phyloP scores from a whole-genome alignment of 257 asterid species.

The Solanum lignicaule region DNA sequence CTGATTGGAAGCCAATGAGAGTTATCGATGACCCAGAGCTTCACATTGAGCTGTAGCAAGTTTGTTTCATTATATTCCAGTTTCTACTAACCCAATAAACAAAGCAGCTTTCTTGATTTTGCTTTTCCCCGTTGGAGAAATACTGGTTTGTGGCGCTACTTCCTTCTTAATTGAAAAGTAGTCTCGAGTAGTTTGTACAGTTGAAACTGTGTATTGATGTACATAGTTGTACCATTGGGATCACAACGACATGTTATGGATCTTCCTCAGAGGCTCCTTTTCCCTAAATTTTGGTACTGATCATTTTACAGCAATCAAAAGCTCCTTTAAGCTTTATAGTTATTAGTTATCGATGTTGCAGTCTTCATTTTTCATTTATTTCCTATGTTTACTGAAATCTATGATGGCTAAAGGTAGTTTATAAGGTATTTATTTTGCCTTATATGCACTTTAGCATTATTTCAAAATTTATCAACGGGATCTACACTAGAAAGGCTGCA shows the following conservation, averaged over 20 bases:
- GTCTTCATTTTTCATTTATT: neutral
- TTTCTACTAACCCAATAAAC: neutral
- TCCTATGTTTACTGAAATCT: neutral
- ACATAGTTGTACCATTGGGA: neutral
- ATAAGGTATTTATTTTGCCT: neutral
- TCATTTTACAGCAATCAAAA: neutral
- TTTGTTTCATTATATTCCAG: neutral
- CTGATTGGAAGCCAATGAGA: conserved; percentile 69
- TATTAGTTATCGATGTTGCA: neutral
- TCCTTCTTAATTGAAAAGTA: neutral
- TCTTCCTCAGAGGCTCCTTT: neutral
- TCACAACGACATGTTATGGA: neutral
- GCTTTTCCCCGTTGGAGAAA: neutral
- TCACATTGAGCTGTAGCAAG: neutral
- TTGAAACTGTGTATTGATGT: neutral
- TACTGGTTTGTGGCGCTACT: neutral
- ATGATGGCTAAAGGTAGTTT: neutral
- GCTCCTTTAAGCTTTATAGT: neutral
- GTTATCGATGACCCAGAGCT: conserved; percentile 38
- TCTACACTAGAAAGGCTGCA: neutral
- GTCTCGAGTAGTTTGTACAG: neutral
- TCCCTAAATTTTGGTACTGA: neutral
- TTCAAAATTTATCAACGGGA: neutral
- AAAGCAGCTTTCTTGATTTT: neutral
- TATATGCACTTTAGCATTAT: neutral